Evolutionary conservation across 352 stramenopile genomes (phyloP).

Genomic region (Globisporangium yorkense): DNA sequence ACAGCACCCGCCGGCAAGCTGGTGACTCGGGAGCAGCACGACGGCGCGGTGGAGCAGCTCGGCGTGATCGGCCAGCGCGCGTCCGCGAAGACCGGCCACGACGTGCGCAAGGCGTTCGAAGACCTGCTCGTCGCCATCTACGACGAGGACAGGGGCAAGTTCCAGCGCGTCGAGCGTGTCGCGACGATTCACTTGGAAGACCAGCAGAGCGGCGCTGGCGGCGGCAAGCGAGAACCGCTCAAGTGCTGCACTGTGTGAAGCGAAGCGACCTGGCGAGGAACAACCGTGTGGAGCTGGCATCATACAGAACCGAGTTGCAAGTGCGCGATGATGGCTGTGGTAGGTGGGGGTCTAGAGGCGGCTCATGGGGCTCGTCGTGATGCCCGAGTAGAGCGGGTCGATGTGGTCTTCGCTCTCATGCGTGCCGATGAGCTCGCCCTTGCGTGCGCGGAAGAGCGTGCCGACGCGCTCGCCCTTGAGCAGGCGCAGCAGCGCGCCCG

Average conservation of each 20-base stretch:
- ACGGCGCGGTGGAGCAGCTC: constrained; percentile 29
- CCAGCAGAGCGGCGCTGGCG: neutral
- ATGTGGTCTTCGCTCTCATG: constrained; percentile 41
- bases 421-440: constrained; percentile 42
- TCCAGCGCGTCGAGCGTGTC: constrained; percentile 28
- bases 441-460: constrained; percentile 50
- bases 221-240: constrained; percentile 5
- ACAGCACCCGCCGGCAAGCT: constrained; percentile 6
- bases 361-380: constrained; percentile 19
- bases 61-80: constrained; percentile 46
- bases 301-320: neutral
- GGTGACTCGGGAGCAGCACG: constrained; percentile 35
- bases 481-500: constrained; percentile 51
- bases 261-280: neutral
- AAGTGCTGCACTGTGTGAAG: constrained; percentile 8
- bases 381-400: constrained; percentile 65
- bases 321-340: neutral
- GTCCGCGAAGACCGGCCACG: constrained; percentile 62
- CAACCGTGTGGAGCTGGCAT: neutral
- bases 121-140: constrained; percentile 69
- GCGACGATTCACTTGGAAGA: constrained; percentile 34
- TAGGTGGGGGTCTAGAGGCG: neutral
- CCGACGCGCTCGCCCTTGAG: constrained; percentile 63
- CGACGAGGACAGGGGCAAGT: constrained; percentile 48
- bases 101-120: constrained; percentile 66